Evolutionary conservation across 2,329 filamentous ascomycete species (phyloP).

Genomic region (Penicillium sclerotigenum): DNA sequence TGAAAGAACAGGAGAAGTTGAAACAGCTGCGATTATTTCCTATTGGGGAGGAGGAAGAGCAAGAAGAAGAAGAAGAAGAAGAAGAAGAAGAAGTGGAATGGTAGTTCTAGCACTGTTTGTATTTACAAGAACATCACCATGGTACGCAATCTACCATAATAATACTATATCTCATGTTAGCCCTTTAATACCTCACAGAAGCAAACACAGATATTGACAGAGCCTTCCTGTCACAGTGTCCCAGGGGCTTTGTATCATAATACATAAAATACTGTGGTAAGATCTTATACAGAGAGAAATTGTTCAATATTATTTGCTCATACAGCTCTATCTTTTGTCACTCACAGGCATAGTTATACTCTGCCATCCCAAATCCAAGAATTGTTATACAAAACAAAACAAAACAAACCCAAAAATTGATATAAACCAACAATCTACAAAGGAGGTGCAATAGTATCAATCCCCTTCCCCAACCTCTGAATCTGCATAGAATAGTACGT

Average conservation of each 20-base stretch:
- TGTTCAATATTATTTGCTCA: no score
- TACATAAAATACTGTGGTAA: no score
- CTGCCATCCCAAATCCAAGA: background rate
- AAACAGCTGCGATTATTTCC: background rate
- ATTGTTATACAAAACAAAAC: background rate
- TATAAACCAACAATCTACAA: constrained; percentile 3
- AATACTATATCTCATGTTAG: background rate
- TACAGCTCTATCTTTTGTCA: no score
- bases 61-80: background rate
- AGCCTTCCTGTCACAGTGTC: background rate
- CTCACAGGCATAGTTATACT: no score
- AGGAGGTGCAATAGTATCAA: constrained; percentile 17
- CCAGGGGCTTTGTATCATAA: no score
- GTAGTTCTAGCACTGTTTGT: background rate
- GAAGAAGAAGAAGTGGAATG: background rate
- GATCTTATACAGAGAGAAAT: no score
- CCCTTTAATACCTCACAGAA: background rate
- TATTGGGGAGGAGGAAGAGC: background rate
- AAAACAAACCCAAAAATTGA: background rate
- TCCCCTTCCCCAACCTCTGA: constrained; percentile 17
- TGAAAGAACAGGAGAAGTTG: constrained; percentile 3
- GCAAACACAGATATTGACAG: background rate
- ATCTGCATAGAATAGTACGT: constrained; percentile 21
- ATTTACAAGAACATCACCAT: background rate
- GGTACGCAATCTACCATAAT: background rate